These are phyloP conservation scores for Corrigiola litoralis DNA, from an alignment of 179 eudicot species.

Conservation along the genomic window DNA sequence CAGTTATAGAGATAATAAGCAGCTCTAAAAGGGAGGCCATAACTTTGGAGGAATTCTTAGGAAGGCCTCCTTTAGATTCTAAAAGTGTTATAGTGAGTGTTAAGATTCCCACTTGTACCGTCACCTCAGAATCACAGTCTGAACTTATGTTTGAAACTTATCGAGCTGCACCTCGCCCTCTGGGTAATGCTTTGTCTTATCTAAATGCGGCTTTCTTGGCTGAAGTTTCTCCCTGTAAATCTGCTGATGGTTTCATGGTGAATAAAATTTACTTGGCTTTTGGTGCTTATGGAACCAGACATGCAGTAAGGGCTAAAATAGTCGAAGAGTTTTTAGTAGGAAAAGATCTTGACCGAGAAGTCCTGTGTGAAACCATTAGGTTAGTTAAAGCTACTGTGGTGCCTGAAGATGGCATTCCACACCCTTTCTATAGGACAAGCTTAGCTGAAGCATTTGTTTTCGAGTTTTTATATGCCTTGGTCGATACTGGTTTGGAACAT, in stretches of 20 bases:
- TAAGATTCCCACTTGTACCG: conserved; percentile 47
- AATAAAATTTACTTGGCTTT: conserved; percentile 54
- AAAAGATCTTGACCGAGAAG: conserved; percentile 32
- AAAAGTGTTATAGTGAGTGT: conserved; percentile 51
- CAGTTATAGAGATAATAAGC: conserved; percentile 47
- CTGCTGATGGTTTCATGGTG: conserved; percentile 31
- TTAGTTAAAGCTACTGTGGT: conserved; percentile 44
- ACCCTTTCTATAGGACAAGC: conserved; percentile 60
- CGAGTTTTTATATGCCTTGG: conserved; percentile 50
- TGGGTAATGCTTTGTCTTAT: conserved; percentile 75
- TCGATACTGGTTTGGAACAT: conserved; percentile 19
- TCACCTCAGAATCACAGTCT: conserved; percentile 18
- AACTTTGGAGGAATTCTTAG: conserved; percentile 63
- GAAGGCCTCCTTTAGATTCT: conserved; percentile 55
- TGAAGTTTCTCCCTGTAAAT: conserved; percentile 38
- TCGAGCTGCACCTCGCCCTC: conserved; percentile 86
- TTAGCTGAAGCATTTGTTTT: conserved; percentile 80
- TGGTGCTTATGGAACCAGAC: conserved; percentile 74
- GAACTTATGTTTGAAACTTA: conserved; percentile 67
- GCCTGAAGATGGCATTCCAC: conserved; percentile 55
- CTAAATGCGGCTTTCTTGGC: conserved; percentile 87
- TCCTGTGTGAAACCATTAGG: conserved; percentile 51
- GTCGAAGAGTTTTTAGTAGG: conserved; percentile 68
- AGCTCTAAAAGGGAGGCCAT: conserved; percentile 39
- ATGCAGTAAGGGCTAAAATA: conserved; percentile 60